Base-by-base conservation (phyloP, 2,329 filamentous ascomycete genomes). In the Coniochaeta sp. region DNA sequence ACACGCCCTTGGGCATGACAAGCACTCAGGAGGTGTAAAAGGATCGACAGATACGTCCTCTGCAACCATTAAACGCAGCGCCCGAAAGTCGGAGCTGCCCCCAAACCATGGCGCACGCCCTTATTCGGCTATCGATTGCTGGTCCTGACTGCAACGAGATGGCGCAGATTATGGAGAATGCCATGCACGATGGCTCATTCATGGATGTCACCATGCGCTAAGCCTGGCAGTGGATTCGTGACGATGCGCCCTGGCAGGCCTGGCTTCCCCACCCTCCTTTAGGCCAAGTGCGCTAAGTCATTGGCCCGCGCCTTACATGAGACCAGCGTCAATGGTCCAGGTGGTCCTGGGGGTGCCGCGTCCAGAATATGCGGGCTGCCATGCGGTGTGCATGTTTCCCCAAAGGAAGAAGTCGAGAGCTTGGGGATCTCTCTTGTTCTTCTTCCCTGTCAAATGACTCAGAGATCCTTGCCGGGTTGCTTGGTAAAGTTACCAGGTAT, bases 71-170 rank as follows among this genome's bases (percentile, higher is more conserved):
- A 38, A 16, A 30, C 33, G 33, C 38, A n/a, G n/a, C n/a, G n/a
- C 38, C 38, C 38, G 38, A 42, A 42, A 42, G 20, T 13, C 38
- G 38, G 38, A 42, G 38, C 38, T n/a, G n/a, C n/a, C n/a, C n/a
- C 38, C 18, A 42, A 42, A n/a, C 10, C 18, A 24, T 22, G 26
- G 13, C 6, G 6, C 38, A n/a, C 38, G 38, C 38, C 38, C 38
- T 42, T 30, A 24, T 24, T n/a, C 38, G 38, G 38, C 5, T 42
- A 42, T 42, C 38, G 38, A 42, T 42, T 42, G 38, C 22, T 22
- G 38, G 20, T 26, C 27, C n/a, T n/a, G n/a, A n/a, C n/a, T n/a
- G 27, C 12, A 30, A 6, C 27, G 26, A 13, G 18, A 24, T 42
- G 20, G 38, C 38, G 38, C 22, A 26, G 38, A 42, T n/a, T n/a